Evolutionary conservation across 768 basidiomycete genomes (phyloP).

Genomic region (Rhodotorula toruloides): DNA sequence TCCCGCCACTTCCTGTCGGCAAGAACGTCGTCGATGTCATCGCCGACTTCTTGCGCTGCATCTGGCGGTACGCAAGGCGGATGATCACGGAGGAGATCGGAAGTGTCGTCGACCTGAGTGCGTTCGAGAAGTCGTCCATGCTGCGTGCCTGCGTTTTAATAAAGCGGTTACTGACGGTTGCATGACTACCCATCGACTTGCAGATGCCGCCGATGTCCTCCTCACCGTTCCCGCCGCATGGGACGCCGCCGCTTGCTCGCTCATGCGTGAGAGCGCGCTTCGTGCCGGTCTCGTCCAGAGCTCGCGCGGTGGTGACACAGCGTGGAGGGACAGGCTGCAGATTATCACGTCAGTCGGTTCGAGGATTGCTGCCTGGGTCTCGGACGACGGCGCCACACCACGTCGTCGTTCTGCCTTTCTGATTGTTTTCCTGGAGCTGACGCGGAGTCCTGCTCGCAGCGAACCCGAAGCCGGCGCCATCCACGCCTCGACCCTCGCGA

Average conservation of each 20-base stretch:
- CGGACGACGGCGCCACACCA: background rate
- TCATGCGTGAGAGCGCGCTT: slow-evolving; percentile 81
- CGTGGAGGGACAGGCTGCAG: slow-evolving; percentile 72
- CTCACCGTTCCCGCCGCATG: slow-evolving; percentile 84
- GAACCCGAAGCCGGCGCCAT: slow-evolving; percentile 84
- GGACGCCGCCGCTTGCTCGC: slow-evolving; percentile 76
- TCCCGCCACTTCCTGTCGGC: slow-evolving; percentile 72
- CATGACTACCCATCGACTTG: too few relatives aligned
- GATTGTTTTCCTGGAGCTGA: background rate
- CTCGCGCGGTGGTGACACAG: slow-evolving; percentile 61
- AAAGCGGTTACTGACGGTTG: background rate
- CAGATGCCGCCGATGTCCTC: slow-evolving; percentile 78
- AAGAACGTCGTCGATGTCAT: slow-evolving; percentile 74
- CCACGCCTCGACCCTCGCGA: slow-evolving; percentile 75
- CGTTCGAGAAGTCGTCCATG: background rate
- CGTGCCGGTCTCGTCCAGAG: slow-evolving; percentile 71
- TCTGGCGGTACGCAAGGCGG: slow-evolving; percentile 82
- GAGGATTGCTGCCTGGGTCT: background rate
- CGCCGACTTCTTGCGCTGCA: slow-evolving; percentile 70
- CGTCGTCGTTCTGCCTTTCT: background rate
- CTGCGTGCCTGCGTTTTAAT: too few relatives aligned
- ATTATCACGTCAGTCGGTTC: slow-evolving; percentile 62
- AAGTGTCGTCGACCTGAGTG: slow-evolving; percentile 68
- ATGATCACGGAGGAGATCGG: slow-evolving; percentile 83
- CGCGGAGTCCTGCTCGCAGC: slow-evolving; percentile 44